phyloP scores from a whole-genome alignment of 148 eudicot species.

The Rhododendron molle region DNA sequence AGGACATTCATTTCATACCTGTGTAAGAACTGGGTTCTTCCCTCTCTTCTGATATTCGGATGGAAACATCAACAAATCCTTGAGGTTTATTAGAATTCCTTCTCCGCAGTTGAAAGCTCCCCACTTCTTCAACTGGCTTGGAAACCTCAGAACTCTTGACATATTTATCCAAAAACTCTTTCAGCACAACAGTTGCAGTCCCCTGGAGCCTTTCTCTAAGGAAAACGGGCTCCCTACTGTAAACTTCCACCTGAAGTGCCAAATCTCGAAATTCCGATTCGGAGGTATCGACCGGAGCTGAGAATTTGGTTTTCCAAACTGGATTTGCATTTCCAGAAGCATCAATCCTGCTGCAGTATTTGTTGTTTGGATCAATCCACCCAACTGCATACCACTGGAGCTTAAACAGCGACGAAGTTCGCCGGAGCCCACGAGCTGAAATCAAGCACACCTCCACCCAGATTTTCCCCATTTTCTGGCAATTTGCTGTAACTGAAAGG shows the following conservation, averaged over 20 bases:
- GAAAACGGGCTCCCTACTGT: conserved; percentile 71
- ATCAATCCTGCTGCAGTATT: conserved; percentile 74
- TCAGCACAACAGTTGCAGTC: conserved; percentile 47
- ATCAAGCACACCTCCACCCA: conserved; percentile 71
- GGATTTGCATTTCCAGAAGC: conserved; percentile 67
- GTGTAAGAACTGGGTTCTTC: conserved; percentile 40
- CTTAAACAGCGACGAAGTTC: conserved; percentile 54
- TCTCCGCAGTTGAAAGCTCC: conserved; percentile 78
- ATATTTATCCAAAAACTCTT: conserved; percentile 55
- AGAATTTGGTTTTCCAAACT: conserved; percentile 75
- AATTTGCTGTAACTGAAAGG: conserved; percentile 11
- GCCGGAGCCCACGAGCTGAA: conserved; percentile 67
- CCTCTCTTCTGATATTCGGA: conserved; percentile 51
- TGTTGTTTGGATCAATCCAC: conserved; percentile 71
- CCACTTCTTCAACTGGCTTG: conserved; percentile 52
- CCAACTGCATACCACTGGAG: conserved; percentile 83
- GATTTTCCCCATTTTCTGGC: conserved; percentile 41
- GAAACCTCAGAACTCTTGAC: conserved; percentile 28
- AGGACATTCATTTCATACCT: conserved; percentile 24
- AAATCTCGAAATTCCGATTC: conserved; percentile 34
- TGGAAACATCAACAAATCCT: conserved; percentile 80
- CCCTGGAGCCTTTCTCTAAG: conserved; percentile 70
- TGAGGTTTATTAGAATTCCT: conserved; percentile 51
- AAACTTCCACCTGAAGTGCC: conserved; percentile 61
- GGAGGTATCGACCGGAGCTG: conserved; percentile 34